These are phyloP conservation scores for Sanghuangporus baumii DNA, from an alignment of 1,284 basidiomycete species.

Conservation along the genomic window DNA sequence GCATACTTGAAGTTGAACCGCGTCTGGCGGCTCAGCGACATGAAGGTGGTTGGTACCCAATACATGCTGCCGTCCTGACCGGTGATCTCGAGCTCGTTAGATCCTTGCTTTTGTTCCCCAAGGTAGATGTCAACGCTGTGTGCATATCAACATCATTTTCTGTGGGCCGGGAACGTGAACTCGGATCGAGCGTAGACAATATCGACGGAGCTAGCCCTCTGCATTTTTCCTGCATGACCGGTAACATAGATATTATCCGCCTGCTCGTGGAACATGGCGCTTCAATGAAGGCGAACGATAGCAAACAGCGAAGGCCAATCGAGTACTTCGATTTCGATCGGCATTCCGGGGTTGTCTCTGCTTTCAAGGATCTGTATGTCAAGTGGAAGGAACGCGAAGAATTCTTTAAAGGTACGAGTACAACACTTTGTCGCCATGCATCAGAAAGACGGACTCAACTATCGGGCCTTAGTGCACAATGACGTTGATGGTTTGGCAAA, in stretches of 20 bases:
- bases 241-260: constrained; percentile 1
- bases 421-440: not conserved
- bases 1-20: not conserved
- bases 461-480: not conserved
- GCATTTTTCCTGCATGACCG: constrained; percentile 7
- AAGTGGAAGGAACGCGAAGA: not conserved
- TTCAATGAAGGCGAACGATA: no score
- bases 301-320: no score
- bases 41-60: not conserved
- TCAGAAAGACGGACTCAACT: not conserved
- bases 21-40: not conserved
- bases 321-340: no score
- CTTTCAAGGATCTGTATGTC: no score
- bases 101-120: not conserved
- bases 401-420: not conserved
- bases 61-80: constrained; percentile 7
- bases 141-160: not conserved
- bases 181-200: not conserved
- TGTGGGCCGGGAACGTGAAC: not conserved
- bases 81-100: constrained; percentile 2
- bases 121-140: not conserved
- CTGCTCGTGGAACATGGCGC: not conserved
- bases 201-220: not conserved
- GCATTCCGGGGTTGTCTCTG: no score
- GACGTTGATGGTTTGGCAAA: not conserved